Evolutionary conservation across 2,329 filamentous ascomycete genomes (phyloP), one percentile per base, ranked within the genome.

Genomic region (Arthrobotrys conoides): DNA sequence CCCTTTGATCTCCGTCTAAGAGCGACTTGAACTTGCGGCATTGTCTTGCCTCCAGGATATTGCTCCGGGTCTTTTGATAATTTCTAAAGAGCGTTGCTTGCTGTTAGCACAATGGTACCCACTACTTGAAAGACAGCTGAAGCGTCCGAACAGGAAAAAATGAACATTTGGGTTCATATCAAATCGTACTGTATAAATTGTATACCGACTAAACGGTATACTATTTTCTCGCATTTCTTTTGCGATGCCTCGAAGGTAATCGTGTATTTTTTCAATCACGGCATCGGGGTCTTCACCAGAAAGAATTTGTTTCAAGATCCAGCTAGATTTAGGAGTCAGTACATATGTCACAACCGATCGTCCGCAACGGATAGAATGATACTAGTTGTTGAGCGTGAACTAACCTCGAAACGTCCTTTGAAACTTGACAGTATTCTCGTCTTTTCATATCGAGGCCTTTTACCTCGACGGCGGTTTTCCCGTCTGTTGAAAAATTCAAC

Each of bases 371-470:
- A 9, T n/a, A 41, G 3, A n/a, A 41, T 9, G 38, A 41, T 41
- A 16, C 38, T 12, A 41, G 38, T 41, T 41, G 38, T 38, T 5
- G 16, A n/a, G 53, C 9, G 18, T 30, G 3, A 6, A 83, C 84
- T 87, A 84, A 86, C 72, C 79, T 91, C 1, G 95, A 98, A 20
- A 96, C 94, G 83, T 99, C 96, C 84, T 99, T 98, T 12, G 94
- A 97, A 55, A 99, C 86, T 48, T 91, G 92, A 84, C 96, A 99
- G 87, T 97, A 99, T 86, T 99, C 96, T 87, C 96, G 91, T 83
- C 96, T 90, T 86, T 92, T 93, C 96, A 99, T 99, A 83, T 99
- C 96, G 59, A 99, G 89, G 87, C 96, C 96, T 86, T 99, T 99
- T 83, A 99, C 93, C 84, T 99, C 96, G 85, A 99, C 92, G 86